These are phyloP conservation scores for Blastocystis hominis DNA, from an alignment of 352 stramenopile species.

Conservation along the genomic window DNA sequence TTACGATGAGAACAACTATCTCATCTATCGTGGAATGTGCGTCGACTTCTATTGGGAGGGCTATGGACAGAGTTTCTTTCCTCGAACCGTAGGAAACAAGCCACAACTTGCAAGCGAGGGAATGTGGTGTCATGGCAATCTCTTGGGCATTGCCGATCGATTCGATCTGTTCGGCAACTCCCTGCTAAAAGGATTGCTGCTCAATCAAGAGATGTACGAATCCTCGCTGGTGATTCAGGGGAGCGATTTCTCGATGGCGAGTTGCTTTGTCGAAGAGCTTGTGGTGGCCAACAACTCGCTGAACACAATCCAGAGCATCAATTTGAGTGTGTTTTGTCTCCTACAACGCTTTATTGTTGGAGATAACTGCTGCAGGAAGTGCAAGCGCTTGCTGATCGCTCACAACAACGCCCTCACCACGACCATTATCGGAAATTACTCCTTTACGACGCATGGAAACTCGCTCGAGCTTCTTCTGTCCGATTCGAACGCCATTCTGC, in stretches of 20 bases:
- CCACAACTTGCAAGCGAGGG: not conserved
- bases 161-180: not conserved
- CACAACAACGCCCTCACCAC: not conserved
- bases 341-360: not conserved
- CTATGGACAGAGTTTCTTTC: not conserved
- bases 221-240: not conserved
- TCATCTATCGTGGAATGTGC: not conserved
- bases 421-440: not conserved
- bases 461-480: not conserved
- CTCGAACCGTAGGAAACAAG: not conserved
- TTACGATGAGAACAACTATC: constrained; percentile 10
- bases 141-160: not conserved
- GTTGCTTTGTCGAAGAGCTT: constrained; percentile 5
- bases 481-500: not conserved
- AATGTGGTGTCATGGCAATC: not conserved
- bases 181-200: not conserved
- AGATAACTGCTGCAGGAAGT: not conserved
- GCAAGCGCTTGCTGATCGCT: not conserved
- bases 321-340: not conserved
- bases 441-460: not conserved
- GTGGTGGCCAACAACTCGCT: not conserved
- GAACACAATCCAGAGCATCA: not conserved
- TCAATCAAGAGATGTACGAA: not conserved
- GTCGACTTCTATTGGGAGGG: not conserved
- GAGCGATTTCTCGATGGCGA: not conserved